Conservation (phyloP, 106 monocot genomes). For the Phalaenopsis aphrodite region DNA sequence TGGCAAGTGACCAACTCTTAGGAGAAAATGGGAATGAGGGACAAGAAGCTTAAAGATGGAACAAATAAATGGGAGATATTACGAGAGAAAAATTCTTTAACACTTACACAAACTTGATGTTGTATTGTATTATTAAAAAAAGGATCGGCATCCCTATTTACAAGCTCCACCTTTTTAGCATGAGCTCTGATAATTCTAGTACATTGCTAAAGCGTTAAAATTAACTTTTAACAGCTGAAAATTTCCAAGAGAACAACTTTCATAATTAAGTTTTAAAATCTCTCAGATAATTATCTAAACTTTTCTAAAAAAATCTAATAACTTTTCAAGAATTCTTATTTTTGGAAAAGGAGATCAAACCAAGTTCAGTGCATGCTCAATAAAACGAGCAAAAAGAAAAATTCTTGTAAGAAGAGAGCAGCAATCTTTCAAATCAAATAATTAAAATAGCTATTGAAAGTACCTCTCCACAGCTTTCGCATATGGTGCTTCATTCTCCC, state of each 20-base stretch:
- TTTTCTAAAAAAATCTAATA: neutral
- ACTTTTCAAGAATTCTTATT: neutral
- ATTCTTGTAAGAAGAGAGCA: neutral
- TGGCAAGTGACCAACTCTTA: neutral
- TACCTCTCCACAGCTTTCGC: conserved; percentile 84
- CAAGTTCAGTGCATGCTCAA: neutral
- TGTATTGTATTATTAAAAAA: neutral
- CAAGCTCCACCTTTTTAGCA: neutral
- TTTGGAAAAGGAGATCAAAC: neutral
- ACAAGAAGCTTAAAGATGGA: neutral
- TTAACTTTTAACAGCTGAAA: neutral
- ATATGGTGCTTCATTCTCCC: conserved; percentile 85
- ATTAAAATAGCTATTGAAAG: neutral
- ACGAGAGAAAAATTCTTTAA: neutral
- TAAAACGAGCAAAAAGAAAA: neutral
- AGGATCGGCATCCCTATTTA: neutral
- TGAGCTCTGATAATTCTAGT: neutral
- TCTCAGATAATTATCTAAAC: neutral
- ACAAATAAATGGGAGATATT: neutral
- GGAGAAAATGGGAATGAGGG: neutral
- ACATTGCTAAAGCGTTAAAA: neutral
- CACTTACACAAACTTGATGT: neutral
- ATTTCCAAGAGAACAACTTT: neutral
- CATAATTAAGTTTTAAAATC: neutral
- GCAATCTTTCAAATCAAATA: neutral